A percentile compares a stretch with the other conserved stretches of the same genome.
Evolutionary conservation across 306 rosid genomes (phyloP).

Genomic region (Comarum palustre): DNA sequence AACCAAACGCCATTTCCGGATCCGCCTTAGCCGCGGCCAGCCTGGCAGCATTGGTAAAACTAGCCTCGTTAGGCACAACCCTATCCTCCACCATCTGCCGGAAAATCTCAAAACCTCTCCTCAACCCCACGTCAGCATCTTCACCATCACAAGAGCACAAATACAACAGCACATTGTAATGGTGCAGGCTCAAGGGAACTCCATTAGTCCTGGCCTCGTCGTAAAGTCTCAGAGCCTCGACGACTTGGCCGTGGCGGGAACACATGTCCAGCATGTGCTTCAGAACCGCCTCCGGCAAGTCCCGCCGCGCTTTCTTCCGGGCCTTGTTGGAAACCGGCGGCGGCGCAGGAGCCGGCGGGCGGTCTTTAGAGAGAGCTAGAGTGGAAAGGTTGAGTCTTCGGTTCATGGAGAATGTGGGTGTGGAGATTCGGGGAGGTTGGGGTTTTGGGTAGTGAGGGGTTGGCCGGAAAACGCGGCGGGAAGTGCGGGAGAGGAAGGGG

Average conservation of each 20-base stretch:
- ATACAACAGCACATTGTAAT: constrained; percentile 62
- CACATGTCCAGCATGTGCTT: constrained; percentile 44
- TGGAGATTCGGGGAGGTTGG: not conserved
- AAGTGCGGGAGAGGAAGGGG: constrained; percentile 19
- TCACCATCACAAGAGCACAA: constrained; percentile 45
- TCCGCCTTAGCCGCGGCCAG: constrained; percentile 65
- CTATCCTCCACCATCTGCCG: constrained; percentile 58
- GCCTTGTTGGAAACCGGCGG: constrained; percentile 30
- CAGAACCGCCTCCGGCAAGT: constrained; percentile 57
- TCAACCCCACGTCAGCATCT: constrained; percentile 31
- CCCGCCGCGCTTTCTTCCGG: constrained; percentile 38
- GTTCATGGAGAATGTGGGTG: constrained; percentile 10
- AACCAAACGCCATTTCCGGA: constrained; percentile 79
- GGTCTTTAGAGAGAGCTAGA: constrained; percentile 27
- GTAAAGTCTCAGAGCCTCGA: constrained; percentile 64
- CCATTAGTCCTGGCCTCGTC: constrained; percentile 56
- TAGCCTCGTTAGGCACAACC: constrained; percentile 69
- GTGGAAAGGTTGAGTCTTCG: constrained; percentile 27
- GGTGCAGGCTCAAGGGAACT: constrained; percentile 41
- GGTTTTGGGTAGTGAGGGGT: constrained; percentile 7
- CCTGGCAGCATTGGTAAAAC: constrained; percentile 80
- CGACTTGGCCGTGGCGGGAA: constrained; percentile 48
- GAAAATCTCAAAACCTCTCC: constrained; percentile 76
- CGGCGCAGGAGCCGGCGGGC: constrained; percentile 13
- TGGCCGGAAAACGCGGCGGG: constrained; percentile 21